Percentiles rank a stretch among this genome's conserved stretches.
phyloP scores from a whole-genome alignment of 2,329 filamentous ascomycete species.

The Claviceps capensis region DNA sequence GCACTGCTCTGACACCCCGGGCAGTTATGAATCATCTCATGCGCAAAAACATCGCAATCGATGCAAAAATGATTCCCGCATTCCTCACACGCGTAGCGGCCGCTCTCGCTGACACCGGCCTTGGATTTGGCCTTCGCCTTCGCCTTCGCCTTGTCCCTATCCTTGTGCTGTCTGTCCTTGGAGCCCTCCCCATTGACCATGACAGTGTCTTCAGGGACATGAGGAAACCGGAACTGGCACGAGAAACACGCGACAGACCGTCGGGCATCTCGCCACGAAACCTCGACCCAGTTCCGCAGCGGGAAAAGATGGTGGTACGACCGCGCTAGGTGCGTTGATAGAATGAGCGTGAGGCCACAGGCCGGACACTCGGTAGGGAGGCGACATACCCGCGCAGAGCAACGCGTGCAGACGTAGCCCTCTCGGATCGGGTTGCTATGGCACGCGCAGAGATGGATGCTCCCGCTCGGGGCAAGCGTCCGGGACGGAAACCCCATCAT shows the following conservation, averaged over 20 bases:
- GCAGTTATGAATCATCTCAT: conserved; percentile 91
- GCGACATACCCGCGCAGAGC: conserved; percentile 75
- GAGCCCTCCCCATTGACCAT: background rate
- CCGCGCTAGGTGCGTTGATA: conserved; percentile 85
- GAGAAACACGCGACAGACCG: conserved; percentile 57
- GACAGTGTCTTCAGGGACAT: conserved; percentile 16
- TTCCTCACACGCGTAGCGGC: conserved; percentile 77
- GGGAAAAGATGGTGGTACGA: conserved; percentile 91
- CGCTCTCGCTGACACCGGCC: conserved; percentile 62
- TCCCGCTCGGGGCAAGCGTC: conserved; percentile 52
- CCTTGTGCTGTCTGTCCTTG: conserved; percentile 1
- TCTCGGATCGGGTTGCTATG: conserved; percentile 71
- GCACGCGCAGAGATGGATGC: conserved; percentile 73
- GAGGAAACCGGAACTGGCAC: conserved; percentile 62
- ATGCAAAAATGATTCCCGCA: conserved; percentile 92
- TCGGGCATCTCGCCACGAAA: conserved; percentile 63
- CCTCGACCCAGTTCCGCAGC: conserved; percentile 78
- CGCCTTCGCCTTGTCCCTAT: conserved; percentile 14
- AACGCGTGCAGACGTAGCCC: conserved; percentile 84
- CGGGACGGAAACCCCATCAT: conserved; percentile 98
- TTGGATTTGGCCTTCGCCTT: conserved; percentile 28
- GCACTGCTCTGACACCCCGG: conserved; percentile 62
- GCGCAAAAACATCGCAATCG: conserved; percentile 90
- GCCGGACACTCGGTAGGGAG: conserved; percentile 83
- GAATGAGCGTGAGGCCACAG: conserved; percentile 81